Base-by-base conservation (phyloP, 192 early-diverging fungal genomes). In the Coemansia sp. region DNA sequence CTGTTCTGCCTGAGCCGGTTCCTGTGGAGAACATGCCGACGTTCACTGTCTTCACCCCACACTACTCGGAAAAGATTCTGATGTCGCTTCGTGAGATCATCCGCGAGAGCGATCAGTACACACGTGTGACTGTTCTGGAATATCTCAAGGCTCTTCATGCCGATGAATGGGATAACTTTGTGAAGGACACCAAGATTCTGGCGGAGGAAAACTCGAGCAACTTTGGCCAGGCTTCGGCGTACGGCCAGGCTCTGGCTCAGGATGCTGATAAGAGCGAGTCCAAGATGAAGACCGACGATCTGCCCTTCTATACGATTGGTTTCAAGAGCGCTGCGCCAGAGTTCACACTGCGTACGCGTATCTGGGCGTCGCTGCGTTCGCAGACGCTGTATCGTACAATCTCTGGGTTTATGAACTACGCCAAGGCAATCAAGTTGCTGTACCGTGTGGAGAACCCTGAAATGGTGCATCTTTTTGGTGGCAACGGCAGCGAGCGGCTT, bases 121-220 rank as follows among this genome's bases (percentile, higher is more conserved):
- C 90, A 38, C 86, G 90, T 9, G 87, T 94, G 10, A 94, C 92
- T 18, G 71, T 93, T 48, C 81, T 94, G 19, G 93, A 94, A 78
- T 94, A 92, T 52, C 71, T 92, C 37, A 92, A 94, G 75, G 90
- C 91, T 15, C 77, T 92, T 53, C 89, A 93, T 65, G 77, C 89
- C 0, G 85, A 87, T 21, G 93, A 95, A 71, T 95, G 93, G 93
- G 92, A 93, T 58, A 95, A 95, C 80, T 95, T 93, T 85, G 93
- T 93, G 52, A 88, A 90, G 71, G 93, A 94, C 59, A 92, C 89
- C 64, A 93, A 92, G 84, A 87, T 89, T 15, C 57, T 93, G 71
- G 92, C 86, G 13, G 87, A 90, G 64, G 91, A 93, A 44, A 86
- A 81, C 78, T 78, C 81, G 58, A 56, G 69, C 68, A 78, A 78